Evolutionary conservation across 495 filamentous ascomycete species (phyloP), one percentile per base, ranked within the genome.

Genomic region (Talaromyces proteolyticus): DNA sequence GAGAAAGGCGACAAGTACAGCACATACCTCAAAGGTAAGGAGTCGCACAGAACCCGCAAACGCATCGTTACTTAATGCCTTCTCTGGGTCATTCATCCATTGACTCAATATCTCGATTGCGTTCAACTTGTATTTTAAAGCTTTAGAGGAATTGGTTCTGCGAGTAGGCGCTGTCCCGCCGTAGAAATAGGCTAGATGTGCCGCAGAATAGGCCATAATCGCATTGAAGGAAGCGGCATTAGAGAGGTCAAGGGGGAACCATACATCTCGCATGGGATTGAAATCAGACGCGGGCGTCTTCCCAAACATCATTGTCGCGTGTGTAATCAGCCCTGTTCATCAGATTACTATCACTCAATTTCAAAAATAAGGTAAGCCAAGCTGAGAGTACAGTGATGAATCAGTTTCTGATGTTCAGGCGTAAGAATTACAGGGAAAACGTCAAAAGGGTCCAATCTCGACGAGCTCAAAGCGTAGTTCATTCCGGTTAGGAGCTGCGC

Each of bases 241-340:
- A 1, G 60, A 63, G 3, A 63, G 55, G 19, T 63, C 60, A 19
- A 60, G 49, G 2, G 60, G 60, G 37, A 63, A 60, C 60, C 60
- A 63, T 36, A 63, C 60, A 43, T 63, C 60, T 41, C 51, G 55
- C 60, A 63, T 63, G 6, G 60, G 60, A 50, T 63, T 63, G 19
- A 63, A 63, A 17, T 47, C 50, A 3, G 55, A 44, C 22, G 49
- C 51, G 22, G 49, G 22, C 19, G 58, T 25, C 11, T 56, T 49
- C 24, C 57, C 60, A n/a, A 60, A 63, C 60, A 63, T 63, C 60
- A 63, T 63, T 1, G 60, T 47, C 6, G 60, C 60, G 53, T 63
- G 57, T 0, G 60, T 60, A 24, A 49, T 43, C 2, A 63, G 53
- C 60, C 60, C 60, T 63, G 3, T 6, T 25, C 16, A 34, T 34